Conservation (phyloP, 495 filamentous ascomycete genomes). For the Cladorrhinum samala region DNA sequence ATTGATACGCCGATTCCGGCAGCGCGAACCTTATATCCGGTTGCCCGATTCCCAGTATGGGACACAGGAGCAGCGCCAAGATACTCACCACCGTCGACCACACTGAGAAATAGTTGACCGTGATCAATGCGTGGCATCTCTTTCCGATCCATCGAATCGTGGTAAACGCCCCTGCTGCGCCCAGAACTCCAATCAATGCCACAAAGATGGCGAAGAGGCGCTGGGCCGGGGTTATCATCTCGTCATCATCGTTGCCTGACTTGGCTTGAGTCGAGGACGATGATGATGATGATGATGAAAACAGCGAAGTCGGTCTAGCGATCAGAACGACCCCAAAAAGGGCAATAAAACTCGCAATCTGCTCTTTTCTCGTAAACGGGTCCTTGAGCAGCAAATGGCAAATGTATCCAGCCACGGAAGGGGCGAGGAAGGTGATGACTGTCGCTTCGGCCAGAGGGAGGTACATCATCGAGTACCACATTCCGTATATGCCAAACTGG, state of each 20-base stretch:
- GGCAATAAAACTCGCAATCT: conserved; percentile 69
- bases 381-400: conserved; percentile 71
- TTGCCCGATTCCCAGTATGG: conserved; percentile 40
- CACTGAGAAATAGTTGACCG: conserved; percentile 77
- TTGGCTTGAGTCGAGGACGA: conserved; percentile 4
- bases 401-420: conserved; percentile 73
- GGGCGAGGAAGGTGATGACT: conserved; percentile 85
- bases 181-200: conserved; percentile 75
- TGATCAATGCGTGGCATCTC: conserved; percentile 76
- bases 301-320: conserved; percentile 57
- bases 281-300: conserved; percentile 36
- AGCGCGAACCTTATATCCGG: conserved; percentile 55
- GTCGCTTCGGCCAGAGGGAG: conserved; percentile 87
- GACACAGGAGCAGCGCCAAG: conserved; percentile 47
- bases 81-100: conserved; percentile 63
- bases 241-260: conserved; percentile 18
- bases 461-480: conserved; percentile 68
- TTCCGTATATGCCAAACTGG: conserved; percentile 62
- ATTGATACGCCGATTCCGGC: conserved; percentile 58
- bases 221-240: conserved; percentile 53
- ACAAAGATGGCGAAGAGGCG: conserved; percentile 67
- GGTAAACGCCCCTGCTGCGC: conserved; percentile 70
- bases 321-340: conserved; percentile 80
- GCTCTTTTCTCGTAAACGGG: conserved; percentile 72
- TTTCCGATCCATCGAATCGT: conserved; percentile 79